Conservation (phyloP, 2,329 filamentous ascomycete species). For the Sporothrix inflata region DNA sequence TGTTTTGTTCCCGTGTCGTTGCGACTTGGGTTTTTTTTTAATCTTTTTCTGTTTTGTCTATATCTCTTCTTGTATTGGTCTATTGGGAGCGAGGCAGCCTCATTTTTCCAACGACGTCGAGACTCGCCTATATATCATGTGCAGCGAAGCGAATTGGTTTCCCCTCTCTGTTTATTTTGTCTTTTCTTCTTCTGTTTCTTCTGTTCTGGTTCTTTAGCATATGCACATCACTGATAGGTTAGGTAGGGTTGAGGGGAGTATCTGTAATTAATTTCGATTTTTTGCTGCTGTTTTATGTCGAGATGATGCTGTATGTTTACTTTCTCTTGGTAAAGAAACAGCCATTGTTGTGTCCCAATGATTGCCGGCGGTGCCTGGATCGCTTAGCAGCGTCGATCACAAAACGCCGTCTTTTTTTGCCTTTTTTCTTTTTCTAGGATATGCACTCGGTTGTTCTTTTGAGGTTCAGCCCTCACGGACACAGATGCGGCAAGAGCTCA, state of each 20-base stretch:
- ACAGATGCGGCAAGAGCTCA: background rate
- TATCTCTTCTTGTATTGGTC: background rate
- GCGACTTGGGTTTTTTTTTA: background rate
- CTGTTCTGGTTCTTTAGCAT: background rate
- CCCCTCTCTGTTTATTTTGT: background rate
- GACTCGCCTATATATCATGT: slow-evolving; percentile 11
- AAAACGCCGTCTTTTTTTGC: background rate
- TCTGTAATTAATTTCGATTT: background rate
- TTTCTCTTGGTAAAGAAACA: background rate
- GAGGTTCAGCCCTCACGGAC: background rate
- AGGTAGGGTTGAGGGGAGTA: background rate
- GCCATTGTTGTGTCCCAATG: background rate
- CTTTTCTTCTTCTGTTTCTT: background rate
- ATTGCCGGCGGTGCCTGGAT: background rate
- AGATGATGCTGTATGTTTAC: background rate
- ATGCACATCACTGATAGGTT: background rate
- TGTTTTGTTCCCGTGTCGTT: background rate
- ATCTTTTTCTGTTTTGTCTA: background rate
- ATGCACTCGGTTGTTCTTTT: background rate
- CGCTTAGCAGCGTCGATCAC: background rate
- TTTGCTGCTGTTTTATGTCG: background rate
- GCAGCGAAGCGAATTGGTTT: slow-evolving; percentile 22
- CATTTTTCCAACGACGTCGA: background rate
- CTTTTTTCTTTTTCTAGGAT: background rate
- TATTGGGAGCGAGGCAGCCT: background rate